Conservation (phyloP, 2,329 filamentous ascomycete species). For the Raffaelea arxii region DNA sequence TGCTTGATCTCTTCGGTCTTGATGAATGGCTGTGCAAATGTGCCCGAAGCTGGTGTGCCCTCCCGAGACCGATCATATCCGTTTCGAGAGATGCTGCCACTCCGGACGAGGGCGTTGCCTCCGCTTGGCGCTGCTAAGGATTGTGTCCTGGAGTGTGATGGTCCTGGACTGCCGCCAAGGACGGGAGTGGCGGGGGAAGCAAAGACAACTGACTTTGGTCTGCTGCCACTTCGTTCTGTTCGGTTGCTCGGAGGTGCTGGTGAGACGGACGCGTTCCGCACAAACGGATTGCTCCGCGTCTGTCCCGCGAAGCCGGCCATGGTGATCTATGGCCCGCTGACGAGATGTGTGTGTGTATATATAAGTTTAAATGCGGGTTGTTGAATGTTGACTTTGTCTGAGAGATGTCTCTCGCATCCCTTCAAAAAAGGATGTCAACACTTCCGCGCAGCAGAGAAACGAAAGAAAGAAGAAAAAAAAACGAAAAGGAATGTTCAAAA, state of each 20-base stretch:
- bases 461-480: neutral
- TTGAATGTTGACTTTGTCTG: neutral
- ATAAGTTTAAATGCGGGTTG: no score
- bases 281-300: slow-evolving; percentile 67
- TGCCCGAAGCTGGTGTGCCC: slow-evolving; percentile 57
- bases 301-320: slow-evolving; percentile 9
- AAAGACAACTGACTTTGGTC: slow-evolving; percentile 71
- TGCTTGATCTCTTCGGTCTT: slow-evolving; percentile 68
- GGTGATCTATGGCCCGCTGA: slow-evolving; percentile 1
- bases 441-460: neutral
- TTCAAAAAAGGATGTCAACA: neutral
- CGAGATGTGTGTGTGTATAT: neutral
- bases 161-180: slow-evolving; percentile 25
- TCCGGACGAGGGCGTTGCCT: slow-evolving; percentile 8
- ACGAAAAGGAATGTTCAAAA: neutral
- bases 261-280: slow-evolving; percentile 58
- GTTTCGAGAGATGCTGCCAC: slow-evolving; percentile 23
- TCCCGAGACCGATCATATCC: slow-evolving; percentile 53
- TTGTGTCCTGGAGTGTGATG: slow-evolving; percentile 41
- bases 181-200: slow-evolving; percentile 41
- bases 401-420: no score
- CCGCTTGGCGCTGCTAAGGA: slow-evolving; percentile 10
- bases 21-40: slow-evolving; percentile 95
- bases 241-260: slow-evolving; percentile 36
- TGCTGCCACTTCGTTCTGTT: slow-evolving; percentile 33